A percentile compares a stretch with the other conserved stretches of the same genome.
Conservation (phyloP, 1,139 yeast species). For the Pichia sp. region DNA sequence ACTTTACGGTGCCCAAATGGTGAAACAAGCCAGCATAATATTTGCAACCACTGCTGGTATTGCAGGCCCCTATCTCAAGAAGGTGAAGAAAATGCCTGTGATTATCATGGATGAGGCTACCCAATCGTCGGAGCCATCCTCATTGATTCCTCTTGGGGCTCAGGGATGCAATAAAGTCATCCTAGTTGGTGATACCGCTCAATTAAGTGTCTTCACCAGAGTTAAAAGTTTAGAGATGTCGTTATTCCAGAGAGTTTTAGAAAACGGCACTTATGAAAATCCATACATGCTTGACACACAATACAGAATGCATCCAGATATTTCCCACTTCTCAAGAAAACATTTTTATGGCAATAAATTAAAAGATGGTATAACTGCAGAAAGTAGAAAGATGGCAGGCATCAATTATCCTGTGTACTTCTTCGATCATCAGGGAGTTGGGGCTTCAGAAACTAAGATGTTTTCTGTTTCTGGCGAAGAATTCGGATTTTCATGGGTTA, state of each 20-base stretch:
- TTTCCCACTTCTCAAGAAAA: conserved; percentile 56
- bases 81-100: conserved; percentile 55
- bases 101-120: conserved; percentile 70
- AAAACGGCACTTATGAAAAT: conserved; percentile 41
- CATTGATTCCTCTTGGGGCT: conserved; percentile 65
- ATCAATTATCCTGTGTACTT: conserved; percentile 30
- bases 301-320: conserved; percentile 68
- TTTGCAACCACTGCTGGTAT: conserved; percentile 71
- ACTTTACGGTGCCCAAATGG: conserved; percentile 45
- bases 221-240: conserved; percentile 42
- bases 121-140: conserved; percentile 67
- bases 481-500: conserved; percentile 30
- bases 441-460: conserved; percentile 22
- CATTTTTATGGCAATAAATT: conserved; percentile 52
- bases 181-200: conserved; percentile 70
- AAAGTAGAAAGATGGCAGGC: conserved; percentile 36
- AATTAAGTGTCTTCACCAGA: conserved; percentile 59
- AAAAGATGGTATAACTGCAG: conserved; percentile 56
- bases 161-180: conserved; percentile 64
- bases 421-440: conserved; percentile 23
- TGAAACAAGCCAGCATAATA: conserved; percentile 64
- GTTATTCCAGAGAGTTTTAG: conserved; percentile 29
- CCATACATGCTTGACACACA: conserved; percentile 71
- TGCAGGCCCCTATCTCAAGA: conserved; percentile 60
- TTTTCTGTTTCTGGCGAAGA: conserved; percentile 25